Evolutionary conservation across 169 alveolate genomes (phyloP).

Genomic region (Plasmodium fragile): DNA sequence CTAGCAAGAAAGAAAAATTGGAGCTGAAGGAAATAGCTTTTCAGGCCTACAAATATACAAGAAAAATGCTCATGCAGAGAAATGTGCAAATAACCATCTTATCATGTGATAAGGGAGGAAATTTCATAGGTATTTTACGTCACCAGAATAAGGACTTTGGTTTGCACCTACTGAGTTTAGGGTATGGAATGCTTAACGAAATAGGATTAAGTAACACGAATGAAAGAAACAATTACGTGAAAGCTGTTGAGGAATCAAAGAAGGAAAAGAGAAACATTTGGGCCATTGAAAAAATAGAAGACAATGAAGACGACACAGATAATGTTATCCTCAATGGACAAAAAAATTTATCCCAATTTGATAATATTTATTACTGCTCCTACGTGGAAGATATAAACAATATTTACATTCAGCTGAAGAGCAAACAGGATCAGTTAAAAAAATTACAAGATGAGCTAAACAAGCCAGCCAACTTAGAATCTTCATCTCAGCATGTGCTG

Average conservation of each 20-base stretch:
- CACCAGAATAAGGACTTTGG: conserved; percentile 61
- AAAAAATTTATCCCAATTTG: conserved; percentile 26
- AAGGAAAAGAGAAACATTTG: conserved; percentile 66
- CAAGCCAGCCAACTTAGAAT: conserved; percentile 14
- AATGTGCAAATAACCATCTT: conserved; percentile 52
- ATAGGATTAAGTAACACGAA: conserved; percentile 57
- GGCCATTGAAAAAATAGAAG: conserved; percentile 29
- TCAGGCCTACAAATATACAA: conserved; percentile 64
- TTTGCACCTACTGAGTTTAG: conserved; percentile 34
- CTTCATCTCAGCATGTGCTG: background rate
- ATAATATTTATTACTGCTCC: conserved; percentile 66
- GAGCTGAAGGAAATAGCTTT: conserved; percentile 63
- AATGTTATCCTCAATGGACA: conserved; percentile 6
- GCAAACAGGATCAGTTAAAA: conserved; percentile 52
- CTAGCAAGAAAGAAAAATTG: conserved; percentile 25
- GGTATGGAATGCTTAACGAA: conserved; percentile 58
- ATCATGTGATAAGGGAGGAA: conserved; percentile 75
- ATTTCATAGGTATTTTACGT: conserved; percentile 52
- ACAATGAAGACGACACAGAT: background rate
- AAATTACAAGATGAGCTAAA: conserved; percentile 61
- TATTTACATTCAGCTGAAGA: conserved; percentile 57
- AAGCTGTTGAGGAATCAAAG: conserved; percentile 76
- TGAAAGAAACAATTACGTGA: conserved; percentile 53
- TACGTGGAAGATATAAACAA: conserved; percentile 65
- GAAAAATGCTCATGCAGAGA: conserved; percentile 70